Evolutionary conservation across 108 stramenopile genomes (phyloP).

Genomic region (Seminavis robusta): DNA sequence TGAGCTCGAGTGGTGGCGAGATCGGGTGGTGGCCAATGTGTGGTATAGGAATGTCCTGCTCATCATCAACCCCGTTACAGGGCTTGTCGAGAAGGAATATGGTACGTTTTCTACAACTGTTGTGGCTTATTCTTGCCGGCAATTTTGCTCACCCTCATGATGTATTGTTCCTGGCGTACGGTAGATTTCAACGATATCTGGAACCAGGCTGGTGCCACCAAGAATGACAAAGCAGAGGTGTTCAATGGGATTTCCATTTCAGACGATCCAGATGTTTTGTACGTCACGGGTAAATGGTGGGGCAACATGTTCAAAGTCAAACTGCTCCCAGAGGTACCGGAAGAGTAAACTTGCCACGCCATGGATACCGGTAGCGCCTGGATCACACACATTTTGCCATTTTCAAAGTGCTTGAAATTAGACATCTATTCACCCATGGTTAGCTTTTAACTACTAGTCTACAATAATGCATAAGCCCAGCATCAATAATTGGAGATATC

Average conservation of each 20-base stretch:
- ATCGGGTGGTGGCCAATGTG: slow-evolving; percentile 78
- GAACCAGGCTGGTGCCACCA: slow-evolving; percentile 38
- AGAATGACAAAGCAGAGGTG: slow-evolving; percentile 51
- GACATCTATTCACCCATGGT: too few species aligned
- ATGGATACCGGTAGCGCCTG: too few species aligned
- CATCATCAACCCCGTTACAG: slow-evolving; percentile 76
- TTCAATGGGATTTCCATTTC: slow-evolving; percentile 86
- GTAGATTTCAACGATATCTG: slow-evolving; percentile 66
- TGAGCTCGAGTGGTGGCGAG: slow-evolving; percentile 81
- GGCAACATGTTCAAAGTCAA: slow-evolving; percentile 65
- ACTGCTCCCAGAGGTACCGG: slow-evolving; percentile 13
- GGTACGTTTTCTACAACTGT: too few species aligned
- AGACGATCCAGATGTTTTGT: slow-evolving; percentile 55
- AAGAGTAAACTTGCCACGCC: too few species aligned
- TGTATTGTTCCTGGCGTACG: background rate
- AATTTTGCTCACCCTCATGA: background rate
- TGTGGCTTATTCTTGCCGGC: too few species aligned
- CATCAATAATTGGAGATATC: too few species aligned
- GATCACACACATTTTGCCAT: too few species aligned
- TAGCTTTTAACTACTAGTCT: background rate
- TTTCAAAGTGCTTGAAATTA: too few species aligned
- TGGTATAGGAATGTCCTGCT: slow-evolving; percentile 78
- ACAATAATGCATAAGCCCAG: background rate
- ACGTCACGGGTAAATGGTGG: slow-evolving; percentile 72
- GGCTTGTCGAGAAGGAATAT: slow-evolving; percentile 75